Evolutionary conservation across 2,329 filamentous ascomycete species (phyloP).

Genomic region (Stachybotrys elegans): DNA sequence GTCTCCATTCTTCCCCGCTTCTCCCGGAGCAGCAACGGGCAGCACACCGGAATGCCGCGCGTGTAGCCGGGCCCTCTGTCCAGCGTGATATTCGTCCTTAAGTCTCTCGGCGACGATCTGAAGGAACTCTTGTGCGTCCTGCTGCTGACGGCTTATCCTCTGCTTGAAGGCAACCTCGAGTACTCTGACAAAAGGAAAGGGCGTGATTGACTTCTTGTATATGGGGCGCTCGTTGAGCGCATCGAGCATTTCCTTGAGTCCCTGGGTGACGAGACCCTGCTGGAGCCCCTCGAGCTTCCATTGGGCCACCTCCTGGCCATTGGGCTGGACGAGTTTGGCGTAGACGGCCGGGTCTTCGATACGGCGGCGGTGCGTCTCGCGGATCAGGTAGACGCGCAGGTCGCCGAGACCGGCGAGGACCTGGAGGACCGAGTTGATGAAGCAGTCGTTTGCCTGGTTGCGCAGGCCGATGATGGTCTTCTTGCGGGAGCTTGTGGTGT

Average conservation of each 20-base stretch:
- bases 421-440: constrained; percentile 95
- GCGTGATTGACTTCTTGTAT: constrained; percentile 88
- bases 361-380: constrained; percentile 78
- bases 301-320: constrained; percentile 37
- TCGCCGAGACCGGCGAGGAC: constrained; percentile 86
- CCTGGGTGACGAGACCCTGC: constrained; percentile 75
- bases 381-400: constrained; percentile 84
- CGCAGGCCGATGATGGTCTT: constrained; percentile 83
- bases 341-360: constrained; percentile 78
- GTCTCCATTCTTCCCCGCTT: constrained; percentile 13
- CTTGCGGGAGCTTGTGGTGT: constrained; percentile 63
- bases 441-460: constrained; percentile 93
- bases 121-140: constrained; percentile 95
- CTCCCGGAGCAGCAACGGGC: constrained; percentile 6
- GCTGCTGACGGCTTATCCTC: constrained; percentile 87
- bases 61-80: constrained; percentile 63
- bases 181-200: constrained; percentile 74
- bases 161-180: constrained; percentile 85
- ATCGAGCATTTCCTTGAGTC: constrained; percentile 89
- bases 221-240: constrained; percentile 89
- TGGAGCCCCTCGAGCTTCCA: constrained; percentile 68
- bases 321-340: constrained; percentile 51
- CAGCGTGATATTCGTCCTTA: constrained; percentile 90
- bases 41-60: constrained; percentile 33
- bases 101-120: constrained; percentile 90